Evolutionary conservation across 306 rosid species (phyloP).

Genomic region (Sphenostylis stenocarpa): DNA sequence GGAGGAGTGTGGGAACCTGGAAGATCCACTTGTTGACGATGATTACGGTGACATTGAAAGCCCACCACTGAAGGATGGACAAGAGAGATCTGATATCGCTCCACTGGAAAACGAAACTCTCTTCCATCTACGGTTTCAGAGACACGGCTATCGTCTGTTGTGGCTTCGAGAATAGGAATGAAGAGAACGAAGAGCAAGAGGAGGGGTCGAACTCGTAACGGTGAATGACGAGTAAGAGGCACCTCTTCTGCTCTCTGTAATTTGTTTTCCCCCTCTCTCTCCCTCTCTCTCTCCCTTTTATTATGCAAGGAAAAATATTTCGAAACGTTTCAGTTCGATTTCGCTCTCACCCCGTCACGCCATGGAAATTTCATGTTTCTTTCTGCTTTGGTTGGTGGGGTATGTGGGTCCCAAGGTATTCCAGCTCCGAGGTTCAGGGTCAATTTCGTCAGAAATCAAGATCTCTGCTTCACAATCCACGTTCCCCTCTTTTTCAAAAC

Average conservation of each 20-base stretch:
- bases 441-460: conserved; percentile 12
- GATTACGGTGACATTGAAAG: conserved; percentile 87
- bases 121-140: conserved; percentile 52
- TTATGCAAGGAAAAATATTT: not conserved
- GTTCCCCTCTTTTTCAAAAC: not conserved
- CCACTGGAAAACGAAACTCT: conserved; percentile 66
- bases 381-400: not conserved
- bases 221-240: conserved; percentile 13
- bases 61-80: conserved; percentile 95
- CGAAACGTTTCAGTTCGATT: conserved; percentile 38
- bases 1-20: conserved; percentile 51
- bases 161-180: not conserved
- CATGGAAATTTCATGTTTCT: conserved; percentile 33
- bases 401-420: conserved; percentile 17
- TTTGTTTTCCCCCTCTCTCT: conserved; percentile 26
- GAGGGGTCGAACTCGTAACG: conserved; percentile 9
- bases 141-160: not conserved
- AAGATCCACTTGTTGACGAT: conserved; percentile 99
- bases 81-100: conserved; percentile 77
- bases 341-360: conserved; percentile 28
- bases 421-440: conserved; percentile 34
- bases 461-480: not conserved
- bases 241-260: conserved; percentile 36
- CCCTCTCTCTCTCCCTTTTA: conserved; percentile 12
- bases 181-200: not conserved